These are phyloP conservation scores for Echria macrotheca DNA, from an alignment of 495 filamentous ascomycete species.

Conservation along the genomic window DNA sequence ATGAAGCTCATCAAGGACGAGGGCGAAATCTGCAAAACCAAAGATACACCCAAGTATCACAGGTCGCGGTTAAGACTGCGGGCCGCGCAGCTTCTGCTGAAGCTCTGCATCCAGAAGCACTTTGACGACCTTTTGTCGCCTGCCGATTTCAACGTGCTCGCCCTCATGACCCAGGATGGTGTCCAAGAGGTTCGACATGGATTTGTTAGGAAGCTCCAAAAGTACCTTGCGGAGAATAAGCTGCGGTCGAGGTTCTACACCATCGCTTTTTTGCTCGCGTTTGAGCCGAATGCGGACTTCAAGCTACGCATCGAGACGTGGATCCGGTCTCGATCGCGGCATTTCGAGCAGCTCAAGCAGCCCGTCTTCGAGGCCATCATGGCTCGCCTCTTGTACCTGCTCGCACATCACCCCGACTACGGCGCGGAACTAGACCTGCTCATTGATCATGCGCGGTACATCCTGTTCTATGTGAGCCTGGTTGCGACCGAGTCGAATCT, in stretches of 20 bases:
- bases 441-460: constrained; percentile 73
- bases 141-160: constrained; percentile 70
- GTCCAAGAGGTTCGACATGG: constrained; percentile 65
- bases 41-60: constrained; percentile 68
- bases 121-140: constrained; percentile 73
- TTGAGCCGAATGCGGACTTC: constrained; percentile 68
- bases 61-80: constrained; percentile 71
- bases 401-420: constrained; percentile 96
- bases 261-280: constrained; percentile 82
- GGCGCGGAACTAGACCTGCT: constrained; percentile 60
- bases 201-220: constrained; percentile 81
- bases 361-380: constrained; percentile 79
- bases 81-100: constrained; percentile 76
- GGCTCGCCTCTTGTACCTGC: constrained; percentile 73
- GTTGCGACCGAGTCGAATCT: constrained; percentile 84
- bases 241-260: constrained; percentile 78
- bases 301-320: constrained; percentile 74
- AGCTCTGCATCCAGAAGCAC: constrained; percentile 66
- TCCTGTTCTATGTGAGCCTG: constrained; percentile 79
- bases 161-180: constrained; percentile 72
- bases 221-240: constrained; percentile 65
- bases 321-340: constrained; percentile 70
- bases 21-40: constrained; percentile 72
- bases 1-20: constrained; percentile 64
- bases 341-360: constrained; percentile 47